Conservation (phyloP, 2,329 filamentous ascomycete species). For the Escovopsis sp. region DNA sequence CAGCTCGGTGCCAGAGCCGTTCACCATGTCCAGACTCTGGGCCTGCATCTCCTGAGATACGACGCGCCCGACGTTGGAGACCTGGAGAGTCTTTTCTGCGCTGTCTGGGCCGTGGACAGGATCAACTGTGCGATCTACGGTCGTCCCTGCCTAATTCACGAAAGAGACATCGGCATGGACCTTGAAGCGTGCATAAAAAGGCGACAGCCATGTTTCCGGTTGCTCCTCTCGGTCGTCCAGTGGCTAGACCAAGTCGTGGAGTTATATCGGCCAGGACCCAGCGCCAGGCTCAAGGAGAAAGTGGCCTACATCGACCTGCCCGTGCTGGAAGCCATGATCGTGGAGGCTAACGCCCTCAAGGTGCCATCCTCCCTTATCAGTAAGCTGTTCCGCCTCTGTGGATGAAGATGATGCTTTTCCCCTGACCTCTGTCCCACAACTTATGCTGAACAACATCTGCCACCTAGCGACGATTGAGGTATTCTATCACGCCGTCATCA, state of each 20-base stretch:
- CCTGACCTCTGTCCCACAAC: too few relatives aligned
- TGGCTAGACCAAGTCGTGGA: conserved; percentile 44
- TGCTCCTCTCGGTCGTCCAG: conserved; percentile 38
- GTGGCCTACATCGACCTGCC: conserved; percentile 36
- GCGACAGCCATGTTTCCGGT: conserved; percentile 38
- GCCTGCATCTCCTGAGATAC: conserved; percentile 34
- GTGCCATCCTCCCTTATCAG: conserved; percentile 34
- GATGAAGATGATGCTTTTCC: background rate
- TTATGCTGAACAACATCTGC: too few relatives aligned
- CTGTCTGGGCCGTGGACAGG: conserved; percentile 44
- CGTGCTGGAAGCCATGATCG: conserved; percentile 40
- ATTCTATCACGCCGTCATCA: conserved; percentile 48
- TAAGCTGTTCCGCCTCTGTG: conserved; percentile 15
- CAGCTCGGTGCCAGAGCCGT: conserved; percentile 37
- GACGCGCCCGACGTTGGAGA: conserved; percentile 24
- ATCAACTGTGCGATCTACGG: conserved; percentile 45
- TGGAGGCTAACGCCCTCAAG: conserved; percentile 35
- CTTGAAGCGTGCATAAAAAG: conserved; percentile 33
- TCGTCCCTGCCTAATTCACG: conserved; percentile 43
- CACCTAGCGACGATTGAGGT: conserved; percentile 41
- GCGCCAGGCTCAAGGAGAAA: conserved; percentile 25
- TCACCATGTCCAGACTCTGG: conserved; percentile 40
- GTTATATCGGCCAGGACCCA: conserved; percentile 40
- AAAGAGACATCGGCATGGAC: conserved; percentile 41
- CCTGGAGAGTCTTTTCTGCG: conserved; percentile 37